phyloP scores from a whole-genome alignment of 306 rosid genomes.

The Inga leiocalycina region DNA sequence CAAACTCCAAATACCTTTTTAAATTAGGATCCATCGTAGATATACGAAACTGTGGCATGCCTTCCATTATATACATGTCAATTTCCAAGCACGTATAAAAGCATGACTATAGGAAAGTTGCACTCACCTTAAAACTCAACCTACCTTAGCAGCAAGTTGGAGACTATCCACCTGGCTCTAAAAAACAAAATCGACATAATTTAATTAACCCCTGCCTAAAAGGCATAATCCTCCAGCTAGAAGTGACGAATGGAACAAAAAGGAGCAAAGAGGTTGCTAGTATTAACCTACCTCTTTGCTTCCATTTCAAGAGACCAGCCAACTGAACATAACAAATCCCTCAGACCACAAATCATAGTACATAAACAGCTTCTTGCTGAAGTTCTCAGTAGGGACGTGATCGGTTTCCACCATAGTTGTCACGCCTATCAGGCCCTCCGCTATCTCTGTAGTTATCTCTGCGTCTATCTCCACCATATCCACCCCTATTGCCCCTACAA shows the following conservation, averaged over 20 bases:
- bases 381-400: conserved; percentile 64
- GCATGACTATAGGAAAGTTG: conserved; percentile 34
- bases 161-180: conserved; percentile 77
- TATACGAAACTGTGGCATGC: not conserved
- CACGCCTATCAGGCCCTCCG: conserved; percentile 60
- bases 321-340: conserved; percentile 51
- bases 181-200: conserved; percentile 60
- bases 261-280: conserved; percentile 61
- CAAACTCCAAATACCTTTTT: not conserved
- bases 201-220: conserved; percentile 57
- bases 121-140: conserved; percentile 83
- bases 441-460: conserved; percentile 54
- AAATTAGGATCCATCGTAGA: not conserved
- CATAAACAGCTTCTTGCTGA: conserved; percentile 47
- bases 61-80: not conserved
- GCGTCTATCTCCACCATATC: conserved; percentile 72
- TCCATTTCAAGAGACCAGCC: conserved; percentile 62
- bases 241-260: conserved; percentile 29
- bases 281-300: conserved; percentile 77
- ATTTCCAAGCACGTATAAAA: conserved; percentile 33
- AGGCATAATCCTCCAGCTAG: conserved; percentile 50
- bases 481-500: conserved; percentile 61
- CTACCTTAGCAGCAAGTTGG: conserved; percentile 80
- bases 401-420: conserved; percentile 70
- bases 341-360: conserved; percentile 65